Evolutionary conservation across 139 green algal genomes (phyloP), one percentile per base, ranked within the genome.

Genomic region (Mesostigma viride): DNA sequence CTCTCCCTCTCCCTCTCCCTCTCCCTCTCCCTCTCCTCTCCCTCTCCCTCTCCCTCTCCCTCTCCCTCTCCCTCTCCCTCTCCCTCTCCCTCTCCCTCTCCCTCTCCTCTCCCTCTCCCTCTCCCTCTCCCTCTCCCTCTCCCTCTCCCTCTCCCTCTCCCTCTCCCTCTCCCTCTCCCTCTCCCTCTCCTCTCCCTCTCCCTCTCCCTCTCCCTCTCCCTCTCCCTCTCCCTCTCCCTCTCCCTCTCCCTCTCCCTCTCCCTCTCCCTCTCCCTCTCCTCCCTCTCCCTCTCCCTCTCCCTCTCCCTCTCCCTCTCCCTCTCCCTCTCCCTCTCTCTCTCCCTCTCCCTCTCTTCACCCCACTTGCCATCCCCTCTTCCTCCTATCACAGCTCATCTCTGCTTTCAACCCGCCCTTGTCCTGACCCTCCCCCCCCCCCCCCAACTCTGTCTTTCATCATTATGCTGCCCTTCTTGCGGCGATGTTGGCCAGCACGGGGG

Each of bases 401-500:
- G n/a, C n/a, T n/a, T n/a, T n/a, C n/a, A n/a, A n/a, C n/a, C n/a
- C n/a, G n/a, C n/a, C n/a, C n/a, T n/a, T n/a, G n/a, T n/a, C n/a
- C n/a, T n/a, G n/a, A n/a, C n/a, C n/a, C n/a, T n/a, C n/a, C n/a
- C n/a, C n/a, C n/a, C n/a, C n/a, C n/a, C n/a, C n/a, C n/a, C n/a
- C n/a, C n/a, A n/a, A n/a, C n/a, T n/a, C n/a, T n/a, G n/a, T n/a
- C n/a, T n/a, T n/a, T n/a, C n/a, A n/a, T n/a, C n/a, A n/a, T n/a
- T n/a, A n/a, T n/a, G n/a, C n/a, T n/a, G n/a, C n/a, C n/a, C n/a
- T n/a, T n/a, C n/a, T n/a, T n/a, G n/a, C n/a, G n/a, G n/a, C n/a
- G n/a, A n/a, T n/a, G n/a, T n/a, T n/a, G n/a, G n/a, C n/a, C 64
- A 72, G 68, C 45, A 81, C 76, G 1, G 76, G 76, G 3, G 40